Percentiles rank a stretch among this genome's conserved stretches.
Conservation (phyloP, 2,329 filamentous ascomycete species). For the Hymenoscyphus fraxineus region DNA sequence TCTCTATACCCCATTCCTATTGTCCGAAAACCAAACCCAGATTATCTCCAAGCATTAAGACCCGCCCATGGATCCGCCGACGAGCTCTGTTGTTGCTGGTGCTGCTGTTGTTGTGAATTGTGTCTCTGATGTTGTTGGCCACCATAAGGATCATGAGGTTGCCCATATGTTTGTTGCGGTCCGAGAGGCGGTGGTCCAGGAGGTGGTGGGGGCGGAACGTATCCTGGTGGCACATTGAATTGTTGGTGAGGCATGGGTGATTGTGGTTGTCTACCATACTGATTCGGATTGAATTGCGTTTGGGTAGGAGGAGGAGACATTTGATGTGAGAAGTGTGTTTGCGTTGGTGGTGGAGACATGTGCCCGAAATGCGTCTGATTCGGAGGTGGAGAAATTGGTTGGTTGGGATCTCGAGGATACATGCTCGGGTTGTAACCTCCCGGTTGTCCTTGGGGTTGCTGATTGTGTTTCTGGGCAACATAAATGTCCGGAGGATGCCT, state of each 20-base stretch:
- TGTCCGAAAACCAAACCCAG: background rate
- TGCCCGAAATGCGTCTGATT: slow-evolving; percentile 44
- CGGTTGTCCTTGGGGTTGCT: slow-evolving; percentile 48
- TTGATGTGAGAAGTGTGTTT: slow-evolving; percentile 28
- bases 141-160: slow-evolving; percentile 51
- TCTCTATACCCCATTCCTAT: background rate
- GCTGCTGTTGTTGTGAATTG: slow-evolving; percentile 33
- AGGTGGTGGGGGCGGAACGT: slow-evolving; percentile 64
- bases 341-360: slow-evolving; percentile 29
- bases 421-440: slow-evolving; percentile 42
- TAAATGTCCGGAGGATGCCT: slow-evolving; percentile 42
- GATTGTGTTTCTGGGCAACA: slow-evolving; percentile 44
- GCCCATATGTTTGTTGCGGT: slow-evolving; percentile 48
- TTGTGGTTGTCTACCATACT: slow-evolving; percentile 16
- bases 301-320: slow-evolving; percentile 59
- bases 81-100: slow-evolving; percentile 7
- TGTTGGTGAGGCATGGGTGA: slow-evolving; percentile 36
- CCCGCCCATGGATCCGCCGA: slow-evolving; percentile 64
- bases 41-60: slow-evolving; percentile 63
- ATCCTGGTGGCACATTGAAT: slow-evolving; percentile 55
- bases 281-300: slow-evolving; percentile 20
- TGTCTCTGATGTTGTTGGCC: slow-evolving; percentile 30
- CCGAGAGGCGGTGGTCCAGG: slow-evolving; percentile 56
- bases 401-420: slow-evolving; percentile 33
- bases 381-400: slow-evolving; percentile 57